Conservation (phyloP, 208 protist species). For the Leishmania mexicana region DNA sequence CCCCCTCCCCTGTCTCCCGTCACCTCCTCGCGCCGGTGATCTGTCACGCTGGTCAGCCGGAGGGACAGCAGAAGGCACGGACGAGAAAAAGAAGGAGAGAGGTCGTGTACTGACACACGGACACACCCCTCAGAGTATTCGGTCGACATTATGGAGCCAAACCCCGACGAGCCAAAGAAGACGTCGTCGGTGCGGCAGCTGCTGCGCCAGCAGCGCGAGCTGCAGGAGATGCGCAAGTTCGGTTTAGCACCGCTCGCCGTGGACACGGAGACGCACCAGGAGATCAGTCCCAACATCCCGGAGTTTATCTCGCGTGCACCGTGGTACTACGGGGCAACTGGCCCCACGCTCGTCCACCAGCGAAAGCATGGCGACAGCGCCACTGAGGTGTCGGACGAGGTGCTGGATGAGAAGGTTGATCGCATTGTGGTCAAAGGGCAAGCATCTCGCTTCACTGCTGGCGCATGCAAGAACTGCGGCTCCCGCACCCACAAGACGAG, state of each 20-base stretch:
- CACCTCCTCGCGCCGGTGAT: background rate
- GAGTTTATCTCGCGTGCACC: conserved; percentile 97
- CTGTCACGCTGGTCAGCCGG: background rate
- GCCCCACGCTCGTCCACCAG: conserved; percentile 94
- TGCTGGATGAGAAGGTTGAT: conserved; percentile 49
- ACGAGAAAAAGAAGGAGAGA: background rate
- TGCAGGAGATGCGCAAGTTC: conserved; percentile 89
- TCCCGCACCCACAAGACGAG: conserved; percentile 96
- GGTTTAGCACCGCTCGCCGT: conserved; percentile 83
- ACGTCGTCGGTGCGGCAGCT: conserved; percentile 61
- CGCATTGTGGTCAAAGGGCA: conserved; percentile 50
- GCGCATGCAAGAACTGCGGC: conserved; percentile 99
- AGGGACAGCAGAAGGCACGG: background rate
- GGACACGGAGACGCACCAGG: conserved; percentile 74
- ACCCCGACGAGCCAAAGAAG: conserved; percentile 9
- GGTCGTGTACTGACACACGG: background rate
- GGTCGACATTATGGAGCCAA: conserved; percentile 9
- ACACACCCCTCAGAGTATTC: background rate
- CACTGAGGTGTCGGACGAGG: conserved; percentile 15
- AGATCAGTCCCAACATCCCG: conserved; percentile 99
- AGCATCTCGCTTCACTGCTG: conserved; percentile 93
- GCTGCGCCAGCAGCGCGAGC: conserved; percentile 74
- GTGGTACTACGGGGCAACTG: conserved; percentile 92
- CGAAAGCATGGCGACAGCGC: conserved; percentile 31
- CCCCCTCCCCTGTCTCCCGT: background rate